Conservation (phyloP, 305 asterid species). For the Plantago lanceolata region DNA sequence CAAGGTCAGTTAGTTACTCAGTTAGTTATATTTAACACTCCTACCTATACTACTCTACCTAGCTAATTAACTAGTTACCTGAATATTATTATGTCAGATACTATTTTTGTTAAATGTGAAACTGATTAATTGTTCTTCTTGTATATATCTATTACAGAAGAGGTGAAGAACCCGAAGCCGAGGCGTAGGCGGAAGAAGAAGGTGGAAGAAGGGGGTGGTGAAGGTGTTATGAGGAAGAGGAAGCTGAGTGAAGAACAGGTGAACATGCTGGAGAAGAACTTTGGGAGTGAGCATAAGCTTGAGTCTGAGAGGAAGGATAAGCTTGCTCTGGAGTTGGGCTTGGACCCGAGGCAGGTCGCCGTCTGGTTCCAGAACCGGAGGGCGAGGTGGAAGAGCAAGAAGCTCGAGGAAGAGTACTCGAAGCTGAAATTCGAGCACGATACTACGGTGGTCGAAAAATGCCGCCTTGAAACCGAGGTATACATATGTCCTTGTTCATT, state of each 20-base stretch:
- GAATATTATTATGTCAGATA: neutral
- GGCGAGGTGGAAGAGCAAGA: slow-evolving; percentile 72
- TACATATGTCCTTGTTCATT: neutral
- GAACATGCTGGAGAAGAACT: slow-evolving; percentile 45
- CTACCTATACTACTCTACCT: neutral
- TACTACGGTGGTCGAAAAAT: slow-evolving; percentile 49
- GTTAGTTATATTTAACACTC: neutral
- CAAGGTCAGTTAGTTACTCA: slow-evolving; percentile 28
- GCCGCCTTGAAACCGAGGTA: slow-evolving; percentile 69
- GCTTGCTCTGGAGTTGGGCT: slow-evolving; percentile 65
- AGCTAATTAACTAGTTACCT: neutral
- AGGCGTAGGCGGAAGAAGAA: slow-evolving; percentile 61
- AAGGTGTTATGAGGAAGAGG: slow-evolving; percentile 47
- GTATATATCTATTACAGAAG: slow-evolving; percentile 18
- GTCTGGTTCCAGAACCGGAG: slow-evolving; percentile 83
- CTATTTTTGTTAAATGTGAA: neutral
- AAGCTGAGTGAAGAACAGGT: slow-evolving; percentile 63
- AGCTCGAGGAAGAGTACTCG: slow-evolving; percentile 65
- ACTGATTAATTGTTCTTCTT: neutral
- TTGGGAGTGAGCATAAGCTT: slow-evolving; percentile 58
- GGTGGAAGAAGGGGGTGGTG: slow-evolving; percentile 26
- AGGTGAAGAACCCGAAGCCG: slow-evolving; percentile 26
- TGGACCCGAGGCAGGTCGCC: slow-evolving; percentile 80
- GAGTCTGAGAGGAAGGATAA: slow-evolving; percentile 71
- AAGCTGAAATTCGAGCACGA: slow-evolving; percentile 46